Evolutionary conservation across 2,329 filamentous ascomycete genomes (phyloP), one percentile per base, ranked within the genome.

Genomic region (Blastomyces silverae): DNA sequence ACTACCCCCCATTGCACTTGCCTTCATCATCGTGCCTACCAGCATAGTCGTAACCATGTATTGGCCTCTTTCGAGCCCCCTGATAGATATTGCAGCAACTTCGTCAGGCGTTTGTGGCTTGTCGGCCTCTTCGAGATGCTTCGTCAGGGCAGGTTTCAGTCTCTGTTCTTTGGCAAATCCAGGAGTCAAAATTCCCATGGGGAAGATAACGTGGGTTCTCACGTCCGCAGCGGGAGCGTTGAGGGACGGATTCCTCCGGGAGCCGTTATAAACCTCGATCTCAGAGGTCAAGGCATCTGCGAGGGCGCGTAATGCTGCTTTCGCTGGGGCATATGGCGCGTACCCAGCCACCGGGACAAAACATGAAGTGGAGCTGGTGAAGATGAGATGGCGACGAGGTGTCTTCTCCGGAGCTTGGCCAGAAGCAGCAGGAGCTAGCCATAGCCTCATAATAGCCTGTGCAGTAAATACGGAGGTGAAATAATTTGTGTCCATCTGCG

Each of bases 401-500:
- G 75, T 68, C 69, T 69, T 69, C 67, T 74, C 75, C 60, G 66
- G 69, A 70, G 68, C 67, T 22, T 64, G 58, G 58, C 71, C 72
- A 1, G 72, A 70, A 11, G 68, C 46, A 58, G 74, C 64, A 7
- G 78, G 73, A 17, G 75, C 77, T 56, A 92, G 84, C 93, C 93
- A 97, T 66, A 85, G 83, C 62, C 83, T 84, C 67, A 97, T 79
- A 22, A 89, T 86, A 25, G 90, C 87, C 74, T 95, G 91, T 48
- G 91, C 89, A 78, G 96, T 90, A 75, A 96, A 94, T 52, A 89
- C 88, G 39, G 87, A 87, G 60, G 91, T 90, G 83, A 88, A 96
- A 80, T 91, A 97, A 78, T 97, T 93, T 70, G 93, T 85, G 73
- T 96, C 91, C 91, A 96, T 96, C 75, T 96, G 91, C 68, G 83